These are phyloP conservation scores for Huiozyma sinensis DNA, from an alignment of 805 yeast genomes.

Conservation along the genomic window DNA sequence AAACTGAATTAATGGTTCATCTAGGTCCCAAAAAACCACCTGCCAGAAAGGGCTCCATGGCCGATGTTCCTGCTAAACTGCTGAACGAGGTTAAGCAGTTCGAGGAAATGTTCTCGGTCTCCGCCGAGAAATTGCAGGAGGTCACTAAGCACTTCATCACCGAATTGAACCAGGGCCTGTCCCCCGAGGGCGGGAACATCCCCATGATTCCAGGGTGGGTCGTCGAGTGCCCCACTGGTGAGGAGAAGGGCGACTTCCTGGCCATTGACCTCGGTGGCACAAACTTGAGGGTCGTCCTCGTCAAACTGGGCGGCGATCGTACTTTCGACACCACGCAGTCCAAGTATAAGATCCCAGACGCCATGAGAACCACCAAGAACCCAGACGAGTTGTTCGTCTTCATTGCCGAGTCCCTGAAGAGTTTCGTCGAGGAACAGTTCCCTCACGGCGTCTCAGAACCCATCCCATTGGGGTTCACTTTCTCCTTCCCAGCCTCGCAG, in stretches of 20 bases:
- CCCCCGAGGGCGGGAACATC: constrained; percentile 67
- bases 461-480: constrained; percentile 86
- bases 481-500: constrained; percentile 85
- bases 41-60: constrained; percentile 58
- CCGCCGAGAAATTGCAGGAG: constrained; percentile 46
- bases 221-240: constrained; percentile 83
- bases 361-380: constrained; percentile 65
- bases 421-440: constrained; percentile 55
- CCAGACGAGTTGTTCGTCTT: constrained; percentile 69
- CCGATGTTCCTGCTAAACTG: constrained; percentile 57
- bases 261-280: constrained; percentile 98
- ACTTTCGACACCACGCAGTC: constrained; percentile 80
- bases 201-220: constrained; percentile 99
- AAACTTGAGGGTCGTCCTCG: constrained; percentile 84
- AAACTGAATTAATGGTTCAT: constrained; percentile 49
- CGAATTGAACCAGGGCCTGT: constrained; percentile 76
- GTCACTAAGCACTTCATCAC: constrained; percentile 66
- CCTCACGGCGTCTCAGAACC: constrained; percentile 55
- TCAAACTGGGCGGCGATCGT: constrained; percentile 71
- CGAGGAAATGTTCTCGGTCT: constrained; percentile 53
- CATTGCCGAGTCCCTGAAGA: constrained; percentile 70
- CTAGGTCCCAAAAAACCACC: constrained; percentile 79
- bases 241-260: constrained; percentile 78
- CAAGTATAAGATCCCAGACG: constrained; percentile 69
- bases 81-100: constrained; percentile 45